Evolutionary conservation across 805 yeast genomes (phyloP), one percentile per base, ranked within the genome.

Genomic region (Yarrowia sp.): DNA sequence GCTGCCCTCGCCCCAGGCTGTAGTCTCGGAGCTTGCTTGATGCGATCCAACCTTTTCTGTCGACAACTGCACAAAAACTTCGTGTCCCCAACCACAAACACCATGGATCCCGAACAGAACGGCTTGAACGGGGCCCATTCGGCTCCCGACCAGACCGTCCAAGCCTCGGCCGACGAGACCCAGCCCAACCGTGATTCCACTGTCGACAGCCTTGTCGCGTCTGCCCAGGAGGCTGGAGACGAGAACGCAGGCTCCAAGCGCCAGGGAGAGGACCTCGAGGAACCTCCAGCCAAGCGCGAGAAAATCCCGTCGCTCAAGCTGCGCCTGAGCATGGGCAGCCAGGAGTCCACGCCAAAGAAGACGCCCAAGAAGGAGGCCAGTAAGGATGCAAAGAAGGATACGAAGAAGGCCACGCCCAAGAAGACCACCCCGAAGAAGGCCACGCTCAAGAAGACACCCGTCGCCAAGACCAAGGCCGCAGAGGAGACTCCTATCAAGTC

Each of bases 31-130:
- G 58, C 58, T 51, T 51, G 42, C 58, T 35, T 51, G 58, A 33
- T 51, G 58, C 58, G 58, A 51, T 51, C 58, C 58, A 51, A 51
- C 58, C 58, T 51, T 51, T 51, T 51, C 58, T 51, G 42, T 31
- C 32, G 42, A 51, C 42, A n/a, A 51, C 58, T 51, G 58, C 58
- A 35, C 41, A 51, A 51, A 51, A 51, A 24, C 58, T 51, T 51
- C 58, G 42, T 51, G 58, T 51, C 58, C 58, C 42, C 58, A 51
- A 51, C 42, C 58, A 35, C 58, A 16, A 16, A 24, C 58, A 35
- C 4, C 58, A 51, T 51, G 58, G 58, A 51, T 51, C 32, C 42
- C 33, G 42, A 32, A 51, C 58, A 51, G 32, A 35, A 33, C 41
- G 42, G 58, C 32, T n/a, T 22, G 32, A 51, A 51, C 32, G 58